Base-by-base conservation (phyloP, 2,329 filamentous ascomycete species). In the Scortechinia acanthostroma region DNA sequence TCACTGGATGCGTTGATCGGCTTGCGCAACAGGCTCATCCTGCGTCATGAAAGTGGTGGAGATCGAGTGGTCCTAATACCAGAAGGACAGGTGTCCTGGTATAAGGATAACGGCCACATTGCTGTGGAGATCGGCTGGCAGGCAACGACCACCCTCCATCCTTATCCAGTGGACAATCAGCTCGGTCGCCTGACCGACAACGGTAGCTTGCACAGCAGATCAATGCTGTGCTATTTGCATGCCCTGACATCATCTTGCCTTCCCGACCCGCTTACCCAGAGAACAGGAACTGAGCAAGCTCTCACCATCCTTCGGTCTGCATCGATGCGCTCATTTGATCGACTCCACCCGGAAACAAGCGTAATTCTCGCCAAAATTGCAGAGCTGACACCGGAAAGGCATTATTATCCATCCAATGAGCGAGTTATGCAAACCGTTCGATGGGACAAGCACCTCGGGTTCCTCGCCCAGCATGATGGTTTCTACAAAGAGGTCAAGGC, bases 221-320 rank as follows among this genome's bases (percentile, higher is more conserved):
- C 85, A 0, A 65, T 69, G 16, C 58, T 77, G 0, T 61, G 61
- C 5, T 72, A 73, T 21, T 55, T 83, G 0, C 76, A 83, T 48
- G 75, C 70, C 0, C 46, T 78, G 0, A 82, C 77, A 0, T 74
- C 76, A 0, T 65, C 68, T 43, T 74, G 64, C 21, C 55, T 77
- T 0, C 68, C 70, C 0, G 77, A 82, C 50, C 58, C 57, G 0
- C 58, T 80, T 0, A 75, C 69, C 0, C 42, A 52, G 0, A 55
- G 58, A 3, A 82, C 74, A 0, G 78, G 79, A 0, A 77, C 74
- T 0, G 77, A 83, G 49, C 56, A 73, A 42, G 73, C 76, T 0
- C 51, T 82, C 0, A 49, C 53, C 0, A 73, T 77, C 1, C 53
- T 83, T 1, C 37, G 47, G 0, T 75, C 71, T 0, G 73, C 73